phyloP scores from a whole-genome alignment of 306 rosid species.

The Quercus suber region DNA sequence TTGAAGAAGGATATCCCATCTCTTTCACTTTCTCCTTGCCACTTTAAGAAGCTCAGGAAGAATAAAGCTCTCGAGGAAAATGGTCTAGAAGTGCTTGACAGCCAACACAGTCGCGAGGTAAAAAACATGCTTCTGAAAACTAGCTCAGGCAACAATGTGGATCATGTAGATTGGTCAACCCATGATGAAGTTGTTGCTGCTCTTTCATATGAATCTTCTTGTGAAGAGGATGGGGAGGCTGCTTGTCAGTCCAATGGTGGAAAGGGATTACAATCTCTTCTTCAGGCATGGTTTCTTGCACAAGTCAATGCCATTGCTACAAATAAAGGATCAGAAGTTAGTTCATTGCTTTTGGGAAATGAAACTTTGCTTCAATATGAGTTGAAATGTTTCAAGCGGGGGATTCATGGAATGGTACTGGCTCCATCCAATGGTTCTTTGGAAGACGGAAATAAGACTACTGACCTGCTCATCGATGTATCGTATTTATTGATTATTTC shows the following conservation, averaged over 20 bases:
- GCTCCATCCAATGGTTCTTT: slow-evolving; percentile 38
- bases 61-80: slow-evolving; percentile 50
- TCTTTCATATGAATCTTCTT: slow-evolving; percentile 47
- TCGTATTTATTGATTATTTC: slow-evolving; percentile 51
- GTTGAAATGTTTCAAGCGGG: slow-evolving; percentile 41
- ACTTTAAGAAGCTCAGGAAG: slow-evolving; percentile 48
- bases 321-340: slow-evolving; percentile 51
- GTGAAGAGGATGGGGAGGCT: slow-evolving; percentile 44
- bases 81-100: slow-evolving; percentile 46
- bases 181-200: slow-evolving; percentile 51
- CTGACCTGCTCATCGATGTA: slow-evolving; percentile 33
- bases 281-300: slow-evolving; percentile 63
- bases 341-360: slow-evolving; percentile 54
- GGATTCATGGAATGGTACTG: slow-evolving; percentile 37
- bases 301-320: slow-evolving; percentile 67
- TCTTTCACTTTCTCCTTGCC: slow-evolving; percentile 69
- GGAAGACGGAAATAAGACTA: slow-evolving; percentile 34
- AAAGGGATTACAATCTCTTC: slow-evolving; percentile 59
- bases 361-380: slow-evolving; percentile 76
- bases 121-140: slow-evolving; percentile 43
- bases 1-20: slow-evolving; percentile 52
- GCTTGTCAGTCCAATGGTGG: slow-evolving; percentile 36
- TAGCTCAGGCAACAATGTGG: slow-evolving; percentile 40
- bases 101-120: slow-evolving; percentile 35
- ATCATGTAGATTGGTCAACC: slow-evolving; percentile 52